phyloP scores from a whole-genome alignment of 1,284 basidiomycete genomes.

The Trichosporon ovoides region DNA sequence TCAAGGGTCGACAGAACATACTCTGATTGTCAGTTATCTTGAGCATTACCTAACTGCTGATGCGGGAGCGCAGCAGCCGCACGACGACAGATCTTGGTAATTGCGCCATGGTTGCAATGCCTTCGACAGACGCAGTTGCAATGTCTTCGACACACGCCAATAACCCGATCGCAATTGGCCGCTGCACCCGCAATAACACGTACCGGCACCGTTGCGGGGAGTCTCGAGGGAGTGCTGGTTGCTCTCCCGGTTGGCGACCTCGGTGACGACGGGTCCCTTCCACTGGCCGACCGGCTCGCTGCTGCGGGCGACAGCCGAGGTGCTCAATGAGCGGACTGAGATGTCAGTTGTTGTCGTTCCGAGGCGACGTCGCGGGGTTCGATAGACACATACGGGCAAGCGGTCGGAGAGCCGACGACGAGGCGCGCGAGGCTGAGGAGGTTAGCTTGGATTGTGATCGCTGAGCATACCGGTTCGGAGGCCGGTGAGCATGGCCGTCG shows the following conservation, averaged over 20 bases:
- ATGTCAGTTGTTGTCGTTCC: not conserved
- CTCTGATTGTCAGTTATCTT: slow-evolving; percentile 58
- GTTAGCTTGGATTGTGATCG: not conserved
- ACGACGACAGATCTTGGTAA: too few species aligned
- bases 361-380: slow-evolving; percentile 4
- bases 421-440: slow-evolving; percentile 23
- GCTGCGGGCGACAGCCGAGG: not conserved
- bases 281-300: slow-evolving; percentile 4
- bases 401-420: slow-evolving; percentile 35
- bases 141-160: not conserved
- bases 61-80: too few species aligned
- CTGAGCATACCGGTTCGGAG: slow-evolving; percentile 30
- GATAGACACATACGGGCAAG: slow-evolving; percentile 30
- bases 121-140: not conserved
- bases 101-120: too few species aligned
- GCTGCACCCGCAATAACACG: slow-evolving; percentile 40
- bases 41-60: too few species aligned
- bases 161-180: not conserved
- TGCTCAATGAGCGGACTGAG: slow-evolving; percentile 1
- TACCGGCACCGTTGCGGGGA: slow-evolving; percentile 83
- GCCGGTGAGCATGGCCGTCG: slow-evolving; percentile 30
- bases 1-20: slow-evolving; percentile 95
- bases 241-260: slow-evolving; percentile 64
- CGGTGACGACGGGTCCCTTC: slow-evolving; percentile 27
- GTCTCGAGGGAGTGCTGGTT: slow-evolving; percentile 81